Percentiles rank a stretch among this genome's conserved stretches.
phyloP scores from a whole-genome alignment of 169 alveolate species.

The Cryptosporidium muris region DNA sequence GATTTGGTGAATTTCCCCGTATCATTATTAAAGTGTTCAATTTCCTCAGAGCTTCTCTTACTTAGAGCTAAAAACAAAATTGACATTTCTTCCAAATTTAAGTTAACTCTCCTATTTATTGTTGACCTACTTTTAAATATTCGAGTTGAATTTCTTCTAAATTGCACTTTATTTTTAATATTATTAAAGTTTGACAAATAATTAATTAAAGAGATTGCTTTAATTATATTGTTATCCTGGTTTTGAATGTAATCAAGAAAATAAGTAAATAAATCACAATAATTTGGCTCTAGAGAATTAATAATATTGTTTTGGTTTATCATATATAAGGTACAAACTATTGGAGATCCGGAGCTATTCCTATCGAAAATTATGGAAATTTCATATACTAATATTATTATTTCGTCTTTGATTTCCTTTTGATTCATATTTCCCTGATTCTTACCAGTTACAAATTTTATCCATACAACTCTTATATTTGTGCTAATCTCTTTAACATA shows the following conservation, averaged over 20 bases:
- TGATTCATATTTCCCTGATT: neutral
- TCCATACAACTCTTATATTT: constrained; percentile 18
- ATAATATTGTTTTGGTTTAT: neutral
- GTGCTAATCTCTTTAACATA: constrained; percentile 2
- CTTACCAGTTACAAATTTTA: constrained; percentile 6
- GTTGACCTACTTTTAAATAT: too few species aligned
- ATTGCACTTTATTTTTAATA: constrained; percentile 2
- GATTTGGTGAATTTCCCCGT: too few species aligned
- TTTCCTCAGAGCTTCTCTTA: too few species aligned
- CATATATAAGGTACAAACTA: constrained; percentile 18
- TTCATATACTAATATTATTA: constrained; percentile 16
- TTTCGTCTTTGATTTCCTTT: neutral
- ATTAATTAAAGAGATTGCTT: constrained; percentile 41
- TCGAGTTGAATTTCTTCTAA: too few species aligned
- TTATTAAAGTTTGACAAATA: constrained; percentile 37
- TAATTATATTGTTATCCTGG: constrained; percentile 45
- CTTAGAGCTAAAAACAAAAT: too few species aligned
- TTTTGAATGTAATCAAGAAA: constrained; percentile 12
- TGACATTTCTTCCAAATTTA: too few species aligned
- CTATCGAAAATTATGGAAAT: constrained; percentile 16
- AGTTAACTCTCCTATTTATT: too few species aligned
- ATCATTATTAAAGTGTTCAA: too few species aligned
- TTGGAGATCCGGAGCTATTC: constrained; percentile 1
- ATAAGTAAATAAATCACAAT: neutral
- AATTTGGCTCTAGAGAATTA: neutral